Evolutionary conservation across 257 asterid species (phyloP).

Genomic region (Nicotiana tabacum): DNA sequence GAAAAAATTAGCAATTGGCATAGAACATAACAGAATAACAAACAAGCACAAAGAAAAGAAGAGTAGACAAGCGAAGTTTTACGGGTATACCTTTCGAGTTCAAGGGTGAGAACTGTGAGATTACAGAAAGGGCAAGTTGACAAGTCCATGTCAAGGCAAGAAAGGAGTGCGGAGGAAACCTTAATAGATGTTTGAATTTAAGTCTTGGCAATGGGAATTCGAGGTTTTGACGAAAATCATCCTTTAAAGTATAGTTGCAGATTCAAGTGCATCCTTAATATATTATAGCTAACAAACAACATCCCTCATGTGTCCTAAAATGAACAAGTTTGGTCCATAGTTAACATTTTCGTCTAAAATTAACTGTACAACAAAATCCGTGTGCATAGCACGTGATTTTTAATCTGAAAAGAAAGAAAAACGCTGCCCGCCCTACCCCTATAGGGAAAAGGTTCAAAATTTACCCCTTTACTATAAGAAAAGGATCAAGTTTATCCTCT

Average conservation of each 20-base stretch:
- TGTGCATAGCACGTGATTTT: neutral
- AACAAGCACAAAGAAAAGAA: neutral
- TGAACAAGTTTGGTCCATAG: neutral
- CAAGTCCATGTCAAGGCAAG: conserved; percentile 14
- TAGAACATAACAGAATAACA: neutral
- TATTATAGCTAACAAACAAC: neutral
- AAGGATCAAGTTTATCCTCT: too few relatives aligned
- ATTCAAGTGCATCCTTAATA: neutral
- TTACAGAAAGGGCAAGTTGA: conserved; percentile 33
- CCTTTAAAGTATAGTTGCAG: too few relatives aligned
- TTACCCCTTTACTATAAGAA: too few relatives aligned
- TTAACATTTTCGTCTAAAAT: neutral
- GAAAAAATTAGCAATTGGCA: neutral
- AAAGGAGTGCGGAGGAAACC: neutral
- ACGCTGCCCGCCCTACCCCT: too few relatives aligned
- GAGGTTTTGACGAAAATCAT: too few relatives aligned
- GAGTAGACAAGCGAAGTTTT: neutral
- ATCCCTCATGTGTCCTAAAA: neutral
- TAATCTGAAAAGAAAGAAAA: neutral
- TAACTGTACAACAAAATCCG: neutral
- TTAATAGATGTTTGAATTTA: too few relatives aligned
- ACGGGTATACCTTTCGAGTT: conserved; percentile 21
- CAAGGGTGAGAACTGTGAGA: conserved; percentile 12
- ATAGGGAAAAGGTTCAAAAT: too few relatives aligned
- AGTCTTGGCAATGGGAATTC: too few relatives aligned